Base-by-base conservation (phyloP, 768 basidiomycete genomes). In the Russula emetica region DNA sequence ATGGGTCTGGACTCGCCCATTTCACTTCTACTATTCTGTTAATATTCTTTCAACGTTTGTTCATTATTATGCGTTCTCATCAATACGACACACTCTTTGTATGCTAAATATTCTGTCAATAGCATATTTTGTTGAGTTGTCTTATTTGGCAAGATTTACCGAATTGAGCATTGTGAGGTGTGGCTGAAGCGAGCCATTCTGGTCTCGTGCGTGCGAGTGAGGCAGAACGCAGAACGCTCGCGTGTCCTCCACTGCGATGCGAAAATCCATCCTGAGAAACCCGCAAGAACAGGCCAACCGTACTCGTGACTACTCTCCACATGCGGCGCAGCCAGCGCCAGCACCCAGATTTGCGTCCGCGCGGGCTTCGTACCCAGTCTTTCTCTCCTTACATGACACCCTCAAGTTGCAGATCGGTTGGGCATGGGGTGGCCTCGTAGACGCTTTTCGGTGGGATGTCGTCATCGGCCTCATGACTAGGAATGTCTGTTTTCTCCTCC, bases 401-500 rank as follows among this genome's bases (percentile, higher is more conserved):
- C 70, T 83, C 20, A 71, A 76, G 69, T 76, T 90, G 3, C 90
- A 92, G 69, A 63, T 83, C 11, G 77, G 73, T 57, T 92, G 85
- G 76, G 78, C 81, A 16, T 78, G 78, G 68, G 74, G 74, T 11
- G 91, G 90, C 18, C 71, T 92, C 13, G 70, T 82, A 47, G 90
- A 92, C 75, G 83, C 89, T 16, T 88, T 83, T 72, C 82, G 88
- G 34, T 90, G 88, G 87, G 82, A 85, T 72, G 71, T 82, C 28
- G 85, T 91, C 56, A 60, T 85, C 42, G 74, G 78, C 54, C 81
- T 84, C 1, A 78, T 87, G 45, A 74, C 79, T 49, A 82, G 82
- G 90, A 91, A 75, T 55, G 75, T 69, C 20, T 42, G 45, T 60
- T 50, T 63, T 24, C 38, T 24, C 42, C 20, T 13, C 24, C 55